Evolutionary conservation across 2,329 filamentous ascomycete species (phyloP).

Genomic region (Sarocladium strictum): DNA sequence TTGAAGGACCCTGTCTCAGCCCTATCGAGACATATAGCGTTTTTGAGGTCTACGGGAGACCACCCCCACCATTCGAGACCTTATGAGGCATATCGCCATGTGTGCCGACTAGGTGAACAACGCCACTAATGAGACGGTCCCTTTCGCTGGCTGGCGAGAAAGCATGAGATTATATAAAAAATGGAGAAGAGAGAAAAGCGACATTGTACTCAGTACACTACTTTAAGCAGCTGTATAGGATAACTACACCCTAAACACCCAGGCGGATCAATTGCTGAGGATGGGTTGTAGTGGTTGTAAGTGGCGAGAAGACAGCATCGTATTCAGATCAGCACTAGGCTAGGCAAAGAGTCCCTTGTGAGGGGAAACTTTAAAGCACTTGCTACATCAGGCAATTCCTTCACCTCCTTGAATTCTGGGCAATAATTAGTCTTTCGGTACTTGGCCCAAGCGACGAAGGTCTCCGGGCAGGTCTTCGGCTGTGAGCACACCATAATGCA

Average conservation of each 20-base stretch:
- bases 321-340: not conserved
- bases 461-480: not conserved
- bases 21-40: not conserved
- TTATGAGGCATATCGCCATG: not conserved
- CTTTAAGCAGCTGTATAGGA: too few species aligned
- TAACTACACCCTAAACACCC: too few species aligned
- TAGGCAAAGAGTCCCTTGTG: too few species aligned
- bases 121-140: not conserved
- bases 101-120: not conserved
- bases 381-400: not conserved
- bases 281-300: not conserved
- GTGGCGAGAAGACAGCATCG: not conserved
- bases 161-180: too few species aligned
- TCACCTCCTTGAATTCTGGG: not conserved
- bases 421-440: not conserved
- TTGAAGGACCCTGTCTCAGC: not conserved
- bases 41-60: not conserved
- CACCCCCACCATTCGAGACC: too few species aligned
- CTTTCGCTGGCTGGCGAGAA: too few species aligned
- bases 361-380: not conserved
- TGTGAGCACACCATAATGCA: not conserved
- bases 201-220: too few species aligned
- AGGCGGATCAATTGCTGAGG: not conserved
- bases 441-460: not conserved
- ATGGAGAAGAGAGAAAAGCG: too few species aligned